phyloP scores from a whole-genome alignment of 78 protist species.

The slime mould (Dictyostelium discoideum) region dicty_2.7 NC_007090.3:3386501-3387000 shows the following conservation, averaged over 20 bases:
- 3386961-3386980: too few relatives aligned
- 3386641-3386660: slow-evolving; percentile 2
- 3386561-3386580: slow-evolving; percentile 36
- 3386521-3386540: not conserved
- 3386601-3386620: not conserved
- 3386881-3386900: too few relatives aligned
- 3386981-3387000: too few relatives aligned
- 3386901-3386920: not conserved
- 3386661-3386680: slow-evolving; percentile 28
- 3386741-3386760: not conserved
- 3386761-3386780: slow-evolving; percentile 18
- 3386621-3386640: not conserved
- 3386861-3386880: not conserved
- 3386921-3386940: too few relatives aligned
- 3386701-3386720: not conserved
- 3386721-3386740: not conserved
- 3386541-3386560: slow-evolving; percentile 35
- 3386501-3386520: slow-evolving; percentile 38
- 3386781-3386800: not conserved
- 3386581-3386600: slow-evolving; percentile 34
- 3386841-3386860: not conserved
- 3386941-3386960: too few relatives aligned
- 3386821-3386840: too few relatives aligned
- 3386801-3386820: not conserved
- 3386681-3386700: not conserved